A percentile compares a stretch with the other conserved stretches of the same genome.
phyloP scores from a whole-genome alignment of 2,329 filamentous ascomycete species.

The Colletotrichum chlorophyti region DNA sequence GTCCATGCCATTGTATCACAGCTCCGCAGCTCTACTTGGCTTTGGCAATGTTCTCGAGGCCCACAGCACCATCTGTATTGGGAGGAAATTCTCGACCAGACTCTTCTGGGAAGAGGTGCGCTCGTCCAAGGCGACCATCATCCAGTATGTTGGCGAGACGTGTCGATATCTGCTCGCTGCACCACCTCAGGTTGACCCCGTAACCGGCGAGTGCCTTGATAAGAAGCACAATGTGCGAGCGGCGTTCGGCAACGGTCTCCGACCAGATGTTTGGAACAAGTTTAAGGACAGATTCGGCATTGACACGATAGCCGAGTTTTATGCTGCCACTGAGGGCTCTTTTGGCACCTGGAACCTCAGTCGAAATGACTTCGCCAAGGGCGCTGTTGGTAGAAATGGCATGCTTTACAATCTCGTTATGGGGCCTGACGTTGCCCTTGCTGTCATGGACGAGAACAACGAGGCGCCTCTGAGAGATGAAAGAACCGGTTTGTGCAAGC shows the following conservation, averaged over 20 bases:
- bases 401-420: slow-evolving; percentile 63
- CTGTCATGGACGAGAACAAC: slow-evolving; percentile 74
- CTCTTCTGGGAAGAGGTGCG: slow-evolving; percentile 80
- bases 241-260: slow-evolving; percentile 84
- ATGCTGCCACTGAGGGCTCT: slow-evolving; percentile 77
- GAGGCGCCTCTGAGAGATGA: slow-evolving; percentile 73
- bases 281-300: slow-evolving; percentile 86
- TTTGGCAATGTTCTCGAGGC: slow-evolving; percentile 65
- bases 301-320: slow-evolving; percentile 78
- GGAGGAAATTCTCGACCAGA: slow-evolving; percentile 78
- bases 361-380: slow-evolving; percentile 74
- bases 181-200: slow-evolving; percentile 65
- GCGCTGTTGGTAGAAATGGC: slow-evolving; percentile 80
- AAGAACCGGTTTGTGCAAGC: slow-evolving; percentile 71
- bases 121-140: slow-evolving; percentile 72
- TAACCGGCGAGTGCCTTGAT: slow-evolving; percentile 73
- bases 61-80: slow-evolving; percentile 73
- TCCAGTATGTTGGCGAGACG: slow-evolving; percentile 90
- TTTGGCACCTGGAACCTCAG: slow-evolving; percentile 76
- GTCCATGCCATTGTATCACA: slow-evolving; percentile 91
- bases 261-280: slow-evolving; percentile 83
- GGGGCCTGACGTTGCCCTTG: slow-evolving; percentile 59
- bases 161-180: slow-evolving; percentile 81
- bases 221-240: slow-evolving; percentile 74
- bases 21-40: slow-evolving; percentile 76